Evolutionary conservation across 257 asterid genomes (phyloP), one percentile per base, ranked within the genome.

Genomic region (Solanum phureja): DNA sequence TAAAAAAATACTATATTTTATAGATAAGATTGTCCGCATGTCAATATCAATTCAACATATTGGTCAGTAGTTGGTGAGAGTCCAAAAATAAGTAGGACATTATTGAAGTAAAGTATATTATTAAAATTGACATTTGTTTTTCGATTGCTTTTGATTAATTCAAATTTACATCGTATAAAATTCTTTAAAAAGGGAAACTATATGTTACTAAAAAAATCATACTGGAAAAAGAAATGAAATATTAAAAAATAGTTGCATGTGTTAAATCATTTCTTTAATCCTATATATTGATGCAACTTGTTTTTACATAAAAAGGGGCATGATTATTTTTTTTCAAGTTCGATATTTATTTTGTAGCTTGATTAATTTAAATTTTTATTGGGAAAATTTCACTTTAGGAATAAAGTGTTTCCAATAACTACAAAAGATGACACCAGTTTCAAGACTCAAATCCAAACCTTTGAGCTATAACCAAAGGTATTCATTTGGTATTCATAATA

Each of bases 311-410:
- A 21, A 21, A 60, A 21, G 13, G 1, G 11, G 68, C 68, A 60
- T 60, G 68, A 21, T 60, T 21, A 0, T 21, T 60, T 0, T 1
- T 21, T 58, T 60, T 60, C 11, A 60, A 60, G 1, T 60, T 60
- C 6, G 5, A 0, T 58, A 58, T 60, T 60, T 56, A 19, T 11
- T 56, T 56, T 56, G 66, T 18, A 56, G 23, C 66, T 56, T 56
- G 66, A 19, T 56, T 18, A 56, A 19, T 19, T 60, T 8, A 60
- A 0, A 8, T 21, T 60, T 60, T 21, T 21, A 60, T 21, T 23
- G 3, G 0, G 0, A 0, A 18, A 60, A 0, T 8, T 21, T 21
- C 5, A 60, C 1, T 21, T 21, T 21, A 60, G 27, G 11, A 8
- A 60, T 60, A 60, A 60, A 58, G 27, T 58, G 5, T 58, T 3